Conservation (phyloP, 1,284 basidiomycete genomes). For the Cutaneotrichosporon curvatum region DNA sequence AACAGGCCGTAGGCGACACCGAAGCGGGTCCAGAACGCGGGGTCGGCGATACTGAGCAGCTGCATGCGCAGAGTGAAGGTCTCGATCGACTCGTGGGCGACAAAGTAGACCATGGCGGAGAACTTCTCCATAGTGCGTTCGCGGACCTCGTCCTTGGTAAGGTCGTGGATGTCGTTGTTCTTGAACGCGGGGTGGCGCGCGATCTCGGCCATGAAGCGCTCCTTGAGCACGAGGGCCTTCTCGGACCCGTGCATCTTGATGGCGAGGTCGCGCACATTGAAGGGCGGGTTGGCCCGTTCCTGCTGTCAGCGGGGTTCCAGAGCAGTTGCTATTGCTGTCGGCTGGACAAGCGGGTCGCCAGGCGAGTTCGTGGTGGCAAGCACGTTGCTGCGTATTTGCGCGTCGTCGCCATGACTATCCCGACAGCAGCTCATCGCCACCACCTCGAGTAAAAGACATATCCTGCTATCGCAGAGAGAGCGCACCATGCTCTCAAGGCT, state of each 20-base stretch:
- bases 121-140: conserved; percentile 51
- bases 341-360: too few species aligned
- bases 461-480: too few species aligned
- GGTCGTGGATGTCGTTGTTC: conserved; percentile 53
- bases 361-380: too few species aligned
- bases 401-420: too few species aligned
- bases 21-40: conserved; percentile 53
- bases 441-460: too few species aligned
- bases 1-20: conserved; percentile 54
- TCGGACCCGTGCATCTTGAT: conserved; percentile 45
- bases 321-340: too few species aligned
- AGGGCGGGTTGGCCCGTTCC: conserved; percentile 51
- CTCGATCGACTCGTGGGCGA: conserved; percentile 48
- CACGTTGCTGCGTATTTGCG: neutral
- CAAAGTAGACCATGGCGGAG: conserved; percentile 48
- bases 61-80: conserved; percentile 52
- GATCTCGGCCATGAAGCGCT: conserved; percentile 51
- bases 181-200: conserved; percentile 52
- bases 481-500: too few species aligned
- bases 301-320: conserved; percentile 12
- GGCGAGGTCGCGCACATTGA: conserved; percentile 48
- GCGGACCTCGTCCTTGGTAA: conserved; percentile 52
- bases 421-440: neutral
- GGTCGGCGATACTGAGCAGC: conserved; percentile 49
- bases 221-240: conserved; percentile 42